Evolutionary conservation across 305 asterid genomes (phyloP).

Genomic region (Fraxinus latifolia): DNA sequence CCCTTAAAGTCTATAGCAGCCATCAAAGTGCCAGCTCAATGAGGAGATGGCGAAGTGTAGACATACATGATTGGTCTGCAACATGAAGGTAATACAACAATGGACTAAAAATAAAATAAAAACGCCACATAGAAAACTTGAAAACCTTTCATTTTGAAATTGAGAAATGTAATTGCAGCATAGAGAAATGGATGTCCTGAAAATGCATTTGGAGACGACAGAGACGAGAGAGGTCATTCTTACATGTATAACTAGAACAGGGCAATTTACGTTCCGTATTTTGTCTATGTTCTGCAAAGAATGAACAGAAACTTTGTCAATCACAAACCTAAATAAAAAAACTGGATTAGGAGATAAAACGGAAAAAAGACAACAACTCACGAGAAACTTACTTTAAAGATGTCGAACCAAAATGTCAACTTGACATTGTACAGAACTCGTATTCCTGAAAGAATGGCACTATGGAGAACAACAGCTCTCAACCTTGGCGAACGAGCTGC

Average conservation of each 20-base stretch:
- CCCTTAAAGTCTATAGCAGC: background rate
- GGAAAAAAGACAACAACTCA: background rate
- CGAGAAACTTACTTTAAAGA: constrained; percentile 66
- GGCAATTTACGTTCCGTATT: constrained; percentile 84
- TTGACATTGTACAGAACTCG: constrained; percentile 89
- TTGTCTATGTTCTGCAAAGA: constrained; percentile 86
- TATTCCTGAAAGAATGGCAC: constrained; percentile 98
- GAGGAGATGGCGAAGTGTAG: background rate
- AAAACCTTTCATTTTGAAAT: background rate
- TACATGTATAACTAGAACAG: constrained; percentile 94
- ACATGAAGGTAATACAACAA: background rate
- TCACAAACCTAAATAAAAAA: constrained; percentile 18
- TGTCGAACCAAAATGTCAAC: constrained; percentile 98
- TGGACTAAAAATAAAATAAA: background rate
- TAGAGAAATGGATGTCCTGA: background rate
- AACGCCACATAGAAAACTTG: background rate
- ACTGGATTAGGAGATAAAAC: background rate
- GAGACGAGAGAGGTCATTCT: constrained; percentile 32
- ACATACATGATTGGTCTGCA: background rate
- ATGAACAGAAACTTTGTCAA: constrained; percentile 17
- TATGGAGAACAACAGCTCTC: constrained; percentile 89
- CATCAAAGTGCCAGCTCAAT: background rate
- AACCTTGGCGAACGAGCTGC: constrained; percentile 74
- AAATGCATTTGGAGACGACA: constrained; percentile 8
- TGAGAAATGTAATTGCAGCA: background rate